phyloP scores from a whole-genome alignment of 345 rosid genomes.

The Clausena lansium region DNA sequence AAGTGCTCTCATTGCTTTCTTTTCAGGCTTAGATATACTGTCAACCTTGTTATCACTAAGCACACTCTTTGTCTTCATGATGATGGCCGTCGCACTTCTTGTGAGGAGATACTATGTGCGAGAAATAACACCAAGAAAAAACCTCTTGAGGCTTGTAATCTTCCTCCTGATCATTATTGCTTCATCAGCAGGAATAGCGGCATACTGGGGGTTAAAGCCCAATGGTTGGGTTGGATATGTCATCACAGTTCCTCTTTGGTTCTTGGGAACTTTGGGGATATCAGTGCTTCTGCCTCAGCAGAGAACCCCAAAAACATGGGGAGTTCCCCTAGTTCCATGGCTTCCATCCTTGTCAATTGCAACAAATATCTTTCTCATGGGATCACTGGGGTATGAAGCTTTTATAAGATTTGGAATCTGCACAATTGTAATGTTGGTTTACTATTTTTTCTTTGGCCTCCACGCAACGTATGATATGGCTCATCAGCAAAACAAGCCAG shows the following conservation, averaged over 20 bases:
- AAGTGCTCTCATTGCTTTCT: conserved; percentile 44
- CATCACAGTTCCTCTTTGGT: conserved; percentile 54
- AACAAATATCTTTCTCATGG: conserved; percentile 62
- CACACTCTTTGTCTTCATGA: conserved; percentile 61
- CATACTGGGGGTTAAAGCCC: conserved; percentile 68
- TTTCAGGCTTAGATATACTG: conserved; percentile 52
- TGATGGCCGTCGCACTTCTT: conserved; percentile 62
- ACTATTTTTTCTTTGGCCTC: conserved; percentile 51
- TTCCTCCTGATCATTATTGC: conserved; percentile 41
- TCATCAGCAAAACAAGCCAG: conserved; percentile 31
- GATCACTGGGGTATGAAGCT: conserved; percentile 38
- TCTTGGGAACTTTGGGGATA: conserved; percentile 46
- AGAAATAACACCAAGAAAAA: conserved; percentile 31
- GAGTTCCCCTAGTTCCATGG: conserved; percentile 75
- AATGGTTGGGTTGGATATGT: conserved; percentile 60
- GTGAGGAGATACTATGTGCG: conserved; percentile 53
- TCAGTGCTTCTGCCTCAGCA: conserved; percentile 44
- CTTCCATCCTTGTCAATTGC: conserved; percentile 62
- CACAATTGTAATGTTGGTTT: conserved; percentile 49
- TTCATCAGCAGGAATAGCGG: conserved; percentile 57
- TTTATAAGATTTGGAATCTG: conserved; percentile 57
- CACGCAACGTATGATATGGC: conserved; percentile 70
- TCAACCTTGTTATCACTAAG: conserved; percentile 46
- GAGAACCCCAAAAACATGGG: conserved; percentile 62
- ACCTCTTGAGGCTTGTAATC: conserved; percentile 38